Evolutionary conservation across 768 basidiomycete species (phyloP).

Genomic region (Suillus brevipes): DNA sequence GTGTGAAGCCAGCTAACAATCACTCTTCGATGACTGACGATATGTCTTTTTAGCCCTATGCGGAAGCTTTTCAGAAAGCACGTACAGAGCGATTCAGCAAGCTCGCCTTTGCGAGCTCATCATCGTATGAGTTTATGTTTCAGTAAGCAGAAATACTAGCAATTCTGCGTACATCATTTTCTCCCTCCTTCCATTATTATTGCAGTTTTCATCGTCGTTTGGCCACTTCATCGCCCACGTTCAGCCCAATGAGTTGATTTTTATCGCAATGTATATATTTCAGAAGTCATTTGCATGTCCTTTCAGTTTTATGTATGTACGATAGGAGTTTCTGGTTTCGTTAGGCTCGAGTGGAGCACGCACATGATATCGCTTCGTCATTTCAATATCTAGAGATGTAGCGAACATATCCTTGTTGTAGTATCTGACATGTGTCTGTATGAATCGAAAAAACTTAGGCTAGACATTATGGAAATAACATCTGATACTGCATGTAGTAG

Average conservation of each 20-base stretch:
- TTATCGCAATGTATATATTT: background rate
- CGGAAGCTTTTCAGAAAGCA: slow-evolving; percentile 10
- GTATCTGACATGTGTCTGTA: too few relatives aligned
- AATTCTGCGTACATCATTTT: too few relatives aligned
- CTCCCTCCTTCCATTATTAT: background rate
- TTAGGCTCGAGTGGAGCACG: too few relatives aligned
- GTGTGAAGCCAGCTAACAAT: slow-evolving; percentile 3
- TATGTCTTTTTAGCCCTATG: slow-evolving; percentile 6
- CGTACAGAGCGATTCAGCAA: background rate
- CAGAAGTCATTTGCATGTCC: background rate
- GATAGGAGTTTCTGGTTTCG: background rate
- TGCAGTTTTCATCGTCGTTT: background rate
- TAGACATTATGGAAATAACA: too few relatives aligned
- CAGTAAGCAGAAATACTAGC: too few relatives aligned
- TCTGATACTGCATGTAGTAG: too few relatives aligned
- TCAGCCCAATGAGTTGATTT: background rate
- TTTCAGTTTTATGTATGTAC: background rate
- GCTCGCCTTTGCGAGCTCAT: too few relatives aligned
- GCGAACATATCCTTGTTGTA: too few relatives aligned
- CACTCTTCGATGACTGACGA: background rate
- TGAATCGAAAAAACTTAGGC: too few relatives aligned
- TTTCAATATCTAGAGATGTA: too few relatives aligned
- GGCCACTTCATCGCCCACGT: too few relatives aligned
- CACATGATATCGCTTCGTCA: too few relatives aligned
- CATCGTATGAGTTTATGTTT: background rate